Evolutionary conservation across 257 asterid genomes (phyloP).

Genomic region (Lycium barbarum): DNA sequence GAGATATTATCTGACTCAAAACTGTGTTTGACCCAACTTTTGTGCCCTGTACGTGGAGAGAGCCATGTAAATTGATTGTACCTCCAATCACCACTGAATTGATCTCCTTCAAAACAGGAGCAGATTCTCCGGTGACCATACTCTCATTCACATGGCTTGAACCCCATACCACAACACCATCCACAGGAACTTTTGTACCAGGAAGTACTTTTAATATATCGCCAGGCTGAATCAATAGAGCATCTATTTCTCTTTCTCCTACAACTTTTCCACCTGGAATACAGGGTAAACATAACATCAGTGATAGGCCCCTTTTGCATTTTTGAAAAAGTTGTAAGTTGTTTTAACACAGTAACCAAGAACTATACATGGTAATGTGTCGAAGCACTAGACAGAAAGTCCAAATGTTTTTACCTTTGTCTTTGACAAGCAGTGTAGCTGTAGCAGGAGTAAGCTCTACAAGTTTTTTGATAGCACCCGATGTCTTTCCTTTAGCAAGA

Average conservation of each 20-base stretch:
- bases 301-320: not conserved
- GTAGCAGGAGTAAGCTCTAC: constrained; percentile 97
- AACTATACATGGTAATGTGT: not conserved
- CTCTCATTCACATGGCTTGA: constrained; percentile 95
- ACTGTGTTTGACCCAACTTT: constrained; percentile 95
- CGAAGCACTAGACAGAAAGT: constrained; percentile 14
- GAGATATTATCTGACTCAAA: constrained; percentile 92
- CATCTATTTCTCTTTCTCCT: constrained; percentile 91
- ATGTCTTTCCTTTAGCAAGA: constrained; percentile 97
- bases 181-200: constrained; percentile 92
- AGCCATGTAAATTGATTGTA: constrained; percentile 91
- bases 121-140: constrained; percentile 98
- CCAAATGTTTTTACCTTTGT: constrained; percentile 56
- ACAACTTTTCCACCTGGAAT: constrained; percentile 80
- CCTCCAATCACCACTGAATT: constrained; percentile 83
- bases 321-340: not conserved
- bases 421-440: constrained; percentile 74
- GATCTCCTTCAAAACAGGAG: constrained; percentile 75
- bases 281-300: constrained; percentile 14
- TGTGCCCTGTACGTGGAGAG: constrained; percentile 82
- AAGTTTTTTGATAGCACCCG: constrained; percentile 95
- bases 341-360: constrained; percentile 7
- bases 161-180: constrained; percentile 95
- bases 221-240: constrained; percentile 91
- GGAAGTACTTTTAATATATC: constrained; percentile 91